A percentile compares a stretch with the other conserved stretches of the same genome.
These are phyloP conservation scores for Morella rubra DNA, from an alignment of 306 rosid genomes.

Conservation along the genomic window DNA sequence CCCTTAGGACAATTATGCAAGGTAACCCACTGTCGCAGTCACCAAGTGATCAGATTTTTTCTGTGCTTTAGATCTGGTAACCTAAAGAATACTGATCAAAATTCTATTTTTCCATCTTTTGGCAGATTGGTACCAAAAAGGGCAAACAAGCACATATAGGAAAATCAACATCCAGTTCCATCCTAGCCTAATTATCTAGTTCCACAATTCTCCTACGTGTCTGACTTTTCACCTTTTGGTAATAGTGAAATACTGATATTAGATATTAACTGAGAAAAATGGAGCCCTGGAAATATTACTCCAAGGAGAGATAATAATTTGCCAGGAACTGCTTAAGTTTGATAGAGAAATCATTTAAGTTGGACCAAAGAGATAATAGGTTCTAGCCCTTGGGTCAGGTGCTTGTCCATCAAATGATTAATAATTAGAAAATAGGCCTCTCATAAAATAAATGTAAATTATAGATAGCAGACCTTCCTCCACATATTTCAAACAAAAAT, in stretches of 20 bases:
- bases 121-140: not conserved
- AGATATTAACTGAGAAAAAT: not conserved
- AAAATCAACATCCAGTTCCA: not conserved
- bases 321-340: not conserved
- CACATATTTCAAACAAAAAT: conserved; percentile 3
- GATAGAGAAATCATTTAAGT: not conserved
- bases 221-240: not conserved
- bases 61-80: not conserved
- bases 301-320: not conserved
- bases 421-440: not conserved
- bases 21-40: not conserved
- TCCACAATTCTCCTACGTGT: not conserved
- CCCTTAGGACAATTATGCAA: not conserved
- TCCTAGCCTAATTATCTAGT: not conserved
- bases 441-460: not conserved
- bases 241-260: not conserved
- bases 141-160: not conserved
- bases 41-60: not conserved
- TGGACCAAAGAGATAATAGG: not conserved
- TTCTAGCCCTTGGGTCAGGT: conserved; percentile 1
- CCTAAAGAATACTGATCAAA: too few relatives aligned
- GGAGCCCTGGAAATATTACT: not conserved
- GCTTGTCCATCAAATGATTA: not conserved
- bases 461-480: conserved; percentile 7
- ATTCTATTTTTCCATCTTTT: too few relatives aligned